A percentile compares a stretch with the other conserved stretches of the same genome.
Evolutionary conservation across 2,329 filamentous ascomycete species (phyloP).

Genomic region (Diaporthe amygdali): DNA sequence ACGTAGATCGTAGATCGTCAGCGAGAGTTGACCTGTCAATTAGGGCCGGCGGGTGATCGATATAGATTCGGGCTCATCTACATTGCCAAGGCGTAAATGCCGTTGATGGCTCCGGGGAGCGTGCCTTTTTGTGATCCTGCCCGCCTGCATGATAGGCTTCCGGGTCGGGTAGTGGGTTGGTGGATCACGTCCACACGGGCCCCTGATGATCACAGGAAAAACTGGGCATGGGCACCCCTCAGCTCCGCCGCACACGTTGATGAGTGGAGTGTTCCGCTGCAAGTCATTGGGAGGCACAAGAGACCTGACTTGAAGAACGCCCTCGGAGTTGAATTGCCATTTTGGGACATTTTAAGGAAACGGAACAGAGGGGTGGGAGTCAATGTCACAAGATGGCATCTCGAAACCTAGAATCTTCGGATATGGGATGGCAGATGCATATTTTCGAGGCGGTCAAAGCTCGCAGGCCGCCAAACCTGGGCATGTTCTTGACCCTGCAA

Average conservation of each 20-base stretch:
- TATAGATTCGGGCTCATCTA: not conserved
- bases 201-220: constrained; percentile 7
- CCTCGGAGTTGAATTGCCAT: not conserved
- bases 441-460: not conserved
- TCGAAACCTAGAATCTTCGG: not conserved
- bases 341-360: not conserved
- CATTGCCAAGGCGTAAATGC: not conserved
- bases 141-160: not conserved
- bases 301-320: not conserved
- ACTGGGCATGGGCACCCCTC: not conserved
- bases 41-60: not conserved
- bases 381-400: not conserved
- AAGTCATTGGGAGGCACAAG: not conserved
- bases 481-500: constrained; percentile 4
- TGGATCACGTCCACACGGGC: constrained; percentile 6
- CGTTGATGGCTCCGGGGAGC: constrained; percentile 3
- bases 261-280: not conserved
- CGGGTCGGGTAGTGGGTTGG: not conserved
- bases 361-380: not conserved
- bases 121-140: constrained; percentile 7
- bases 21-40: not conserved
- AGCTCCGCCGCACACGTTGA: not conserved
- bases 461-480: not conserved
- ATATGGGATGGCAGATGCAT: constrained; percentile 10
- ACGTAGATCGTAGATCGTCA: not conserved